phyloP scores from a whole-genome alignment of 306 rosid genomes.

The Glycine tomentella region DNA sequence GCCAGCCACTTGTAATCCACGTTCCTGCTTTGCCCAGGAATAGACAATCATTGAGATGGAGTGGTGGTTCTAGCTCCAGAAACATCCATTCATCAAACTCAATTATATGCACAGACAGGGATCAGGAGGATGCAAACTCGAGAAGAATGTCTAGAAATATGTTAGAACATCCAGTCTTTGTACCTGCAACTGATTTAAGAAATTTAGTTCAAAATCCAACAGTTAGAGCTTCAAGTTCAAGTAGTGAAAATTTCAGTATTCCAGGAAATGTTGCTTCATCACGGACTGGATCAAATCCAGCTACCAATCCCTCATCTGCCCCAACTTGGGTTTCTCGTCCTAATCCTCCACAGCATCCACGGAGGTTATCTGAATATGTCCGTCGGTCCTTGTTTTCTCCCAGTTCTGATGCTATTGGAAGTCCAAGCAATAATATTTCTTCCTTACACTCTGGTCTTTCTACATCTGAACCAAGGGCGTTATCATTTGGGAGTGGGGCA shows the following conservation, averaged over 20 bases:
- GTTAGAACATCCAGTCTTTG: slow-evolving; percentile 68
- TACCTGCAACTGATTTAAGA: slow-evolving; percentile 71
- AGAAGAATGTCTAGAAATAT: slow-evolving; percentile 65
- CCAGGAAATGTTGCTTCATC: slow-evolving; percentile 74
- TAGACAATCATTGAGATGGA: slow-evolving; percentile 71
- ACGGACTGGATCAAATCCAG: slow-evolving; percentile 58
- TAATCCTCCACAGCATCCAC: slow-evolving; percentile 64
- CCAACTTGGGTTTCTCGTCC: slow-evolving; percentile 66
- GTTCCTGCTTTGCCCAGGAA: slow-evolving; percentile 73
- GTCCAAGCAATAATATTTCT: slow-evolving; percentile 55
- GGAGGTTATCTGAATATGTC: slow-evolving; percentile 77
- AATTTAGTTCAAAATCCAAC: slow-evolving; percentile 62
- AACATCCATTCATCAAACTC: slow-evolving; percentile 59
- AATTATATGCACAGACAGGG: slow-evolving; percentile 58
- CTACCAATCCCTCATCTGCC: slow-evolving; percentile 61
- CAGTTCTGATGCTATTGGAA: slow-evolving; percentile 65
- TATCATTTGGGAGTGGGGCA: slow-evolving; percentile 53
- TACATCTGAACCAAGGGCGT: slow-evolving; percentile 58
- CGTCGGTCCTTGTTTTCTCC: slow-evolving; percentile 75
- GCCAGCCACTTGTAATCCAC: slow-evolving; percentile 64
- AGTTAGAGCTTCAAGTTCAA: slow-evolving; percentile 54
- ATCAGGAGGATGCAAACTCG: slow-evolving; percentile 62
- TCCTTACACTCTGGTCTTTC: slow-evolving; percentile 63
- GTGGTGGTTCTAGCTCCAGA: slow-evolving; percentile 71
- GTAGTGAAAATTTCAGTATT: slow-evolving; percentile 54